Percentiles rank a stretch among this genome's conserved stretches.
Conservation (phyloP, 1,284 basidiomycete genomes). For the Xerocomus amazonicus region DNA sequence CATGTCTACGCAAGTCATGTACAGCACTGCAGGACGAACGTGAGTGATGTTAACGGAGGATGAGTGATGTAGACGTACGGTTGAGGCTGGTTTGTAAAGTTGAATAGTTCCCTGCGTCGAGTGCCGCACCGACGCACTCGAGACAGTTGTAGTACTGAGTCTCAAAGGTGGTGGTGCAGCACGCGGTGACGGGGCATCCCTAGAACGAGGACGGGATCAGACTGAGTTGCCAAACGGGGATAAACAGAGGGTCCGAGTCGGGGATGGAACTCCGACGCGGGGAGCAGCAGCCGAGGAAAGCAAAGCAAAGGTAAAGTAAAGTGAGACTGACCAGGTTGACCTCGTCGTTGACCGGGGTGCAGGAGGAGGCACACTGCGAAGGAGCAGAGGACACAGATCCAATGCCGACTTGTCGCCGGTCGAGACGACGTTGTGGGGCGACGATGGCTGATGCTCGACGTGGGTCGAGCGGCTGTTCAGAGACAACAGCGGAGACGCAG, state of each 20-base stretch:
- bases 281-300: conserved; percentile 16
- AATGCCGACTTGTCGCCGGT: conserved; percentile 16
- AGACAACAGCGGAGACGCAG: not conserved
- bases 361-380: conserved; percentile 34
- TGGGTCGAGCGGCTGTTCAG: not conserved
- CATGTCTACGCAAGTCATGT: conserved; percentile 27
- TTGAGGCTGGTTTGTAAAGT: conserved; percentile 30
- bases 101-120: conserved; percentile 28
- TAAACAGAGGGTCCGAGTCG: not conserved
- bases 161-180: conserved; percentile 37
- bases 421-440: not conserved
- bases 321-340: conserved; percentile 24
- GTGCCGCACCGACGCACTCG: conserved; percentile 33
- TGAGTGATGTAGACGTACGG: conserved; percentile 15
- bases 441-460: not conserved
- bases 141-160: conserved; percentile 36
- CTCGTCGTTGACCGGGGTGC: conserved; percentile 31
- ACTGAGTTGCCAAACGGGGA: not conserved
- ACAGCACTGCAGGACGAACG: conserved; percentile 23
- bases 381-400: conserved; percentile 24
- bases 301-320: too few species aligned
- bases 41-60: not conserved
- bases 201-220: conserved; percentile 4
- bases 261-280: conserved; percentile 17
- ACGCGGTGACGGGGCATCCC: conserved; percentile 31